A percentile compares a stretch with the other conserved stretches of the same genome.
Conservation (phyloP, 306 rosid species). For the Glycyrrhiza uralensis region DNA sequence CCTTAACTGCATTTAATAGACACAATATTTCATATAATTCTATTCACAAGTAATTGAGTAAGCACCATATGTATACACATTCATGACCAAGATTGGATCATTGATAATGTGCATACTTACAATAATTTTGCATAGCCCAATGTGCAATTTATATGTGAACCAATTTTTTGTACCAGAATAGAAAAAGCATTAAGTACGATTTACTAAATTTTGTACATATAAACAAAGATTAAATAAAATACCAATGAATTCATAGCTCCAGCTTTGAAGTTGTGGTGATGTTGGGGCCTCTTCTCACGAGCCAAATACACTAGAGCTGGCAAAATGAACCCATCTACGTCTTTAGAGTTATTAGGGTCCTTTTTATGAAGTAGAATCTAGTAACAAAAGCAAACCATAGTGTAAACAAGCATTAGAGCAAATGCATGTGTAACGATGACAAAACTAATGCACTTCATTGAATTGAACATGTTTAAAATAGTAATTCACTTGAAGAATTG, state of each 20-base stretch:
- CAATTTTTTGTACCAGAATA: no score
- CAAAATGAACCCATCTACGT: slow-evolving; percentile 47
- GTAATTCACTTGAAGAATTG: slow-evolving; percentile 59
- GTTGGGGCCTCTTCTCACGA: slow-evolving; percentile 75
- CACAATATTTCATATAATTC: no score
- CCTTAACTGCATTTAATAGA: slow-evolving; percentile 49
- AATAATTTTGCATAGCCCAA: no score
- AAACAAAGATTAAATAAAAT: no score
- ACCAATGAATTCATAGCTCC: slow-evolving; percentile 96
- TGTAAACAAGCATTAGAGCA: neutral
- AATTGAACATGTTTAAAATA: neutral
- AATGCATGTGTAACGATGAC: neutral
- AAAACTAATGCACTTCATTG: neutral
- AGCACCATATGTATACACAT: no score
- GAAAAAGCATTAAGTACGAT: no score
- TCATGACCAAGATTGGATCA: no score
- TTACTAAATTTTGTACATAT: no score
- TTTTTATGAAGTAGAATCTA: slow-evolving; percentile 66
- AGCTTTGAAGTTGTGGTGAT: slow-evolving; percentile 76
- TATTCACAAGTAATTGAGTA: no score
- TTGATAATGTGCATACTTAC: no score
- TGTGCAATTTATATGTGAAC: no score
- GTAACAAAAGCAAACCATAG: neutral
- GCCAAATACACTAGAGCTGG: slow-evolving; percentile 83
- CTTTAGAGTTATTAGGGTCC: slow-evolving; percentile 45